Evolutionary conservation across 805 yeast genomes (phyloP).

Genomic region (Ogataea glucozyma): DNA sequence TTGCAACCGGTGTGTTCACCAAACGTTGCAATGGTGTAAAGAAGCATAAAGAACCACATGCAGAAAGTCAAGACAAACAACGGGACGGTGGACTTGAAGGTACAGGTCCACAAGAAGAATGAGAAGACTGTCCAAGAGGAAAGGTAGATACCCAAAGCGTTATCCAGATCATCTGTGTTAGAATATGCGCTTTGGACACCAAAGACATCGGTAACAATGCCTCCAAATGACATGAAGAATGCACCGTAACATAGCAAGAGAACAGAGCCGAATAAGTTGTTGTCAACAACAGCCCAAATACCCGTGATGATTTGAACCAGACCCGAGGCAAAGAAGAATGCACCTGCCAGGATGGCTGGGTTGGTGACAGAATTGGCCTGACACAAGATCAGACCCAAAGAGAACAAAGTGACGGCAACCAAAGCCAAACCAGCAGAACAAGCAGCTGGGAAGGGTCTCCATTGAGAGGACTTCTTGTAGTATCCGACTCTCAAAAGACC

Average conservation of each 20-base stretch:
- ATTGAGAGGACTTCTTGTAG: slow-evolving; percentile 42
- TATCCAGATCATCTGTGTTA: slow-evolving; percentile 35
- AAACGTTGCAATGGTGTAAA: slow-evolving; percentile 43
- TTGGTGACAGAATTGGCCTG: slow-evolving; percentile 45
- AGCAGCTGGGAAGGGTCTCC: slow-evolving; percentile 49
- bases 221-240: slow-evolving; percentile 50
- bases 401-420: slow-evolving; percentile 48
- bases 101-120: slow-evolving; percentile 42
- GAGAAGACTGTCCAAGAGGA: slow-evolving; percentile 52
- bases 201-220: slow-evolving; percentile 42
- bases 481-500: slow-evolving; percentile 43
- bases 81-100: slow-evolving; percentile 46
- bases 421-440: slow-evolving; percentile 51
- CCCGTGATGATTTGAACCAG: slow-evolving; percentile 50
- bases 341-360: slow-evolving; percentile 45
- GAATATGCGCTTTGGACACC: slow-evolving; percentile 44
- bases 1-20: slow-evolving; percentile 34
- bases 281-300: slow-evolving; percentile 49
- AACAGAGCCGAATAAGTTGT: slow-evolving; percentile 52
- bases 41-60: slow-evolving; percentile 43
- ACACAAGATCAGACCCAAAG: slow-evolving; percentile 44
- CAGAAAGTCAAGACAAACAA: slow-evolving; percentile 40
- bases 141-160: slow-evolving; percentile 48
- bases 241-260: slow-evolving; percentile 50
- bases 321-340: slow-evolving; percentile 50